Evolutionary conservation across 257 asterid species (phyloP).

Genomic region (Penstemon barbatus): DNA sequence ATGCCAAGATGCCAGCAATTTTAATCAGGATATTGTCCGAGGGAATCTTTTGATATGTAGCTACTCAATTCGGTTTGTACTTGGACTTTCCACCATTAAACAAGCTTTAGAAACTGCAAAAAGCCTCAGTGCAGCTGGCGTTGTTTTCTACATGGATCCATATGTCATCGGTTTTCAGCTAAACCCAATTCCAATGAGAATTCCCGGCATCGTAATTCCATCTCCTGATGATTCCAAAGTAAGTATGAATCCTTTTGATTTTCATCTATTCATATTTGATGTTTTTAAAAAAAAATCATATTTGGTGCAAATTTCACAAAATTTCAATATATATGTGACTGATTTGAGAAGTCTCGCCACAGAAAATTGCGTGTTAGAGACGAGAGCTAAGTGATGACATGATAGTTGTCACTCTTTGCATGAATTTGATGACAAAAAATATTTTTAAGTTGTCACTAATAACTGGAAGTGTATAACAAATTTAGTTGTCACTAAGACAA

Average conservation of each 20-base stretch:
- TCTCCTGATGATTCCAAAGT: conserved; percentile 90
- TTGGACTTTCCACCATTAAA: conserved; percentile 89
- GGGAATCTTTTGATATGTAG: conserved; percentile 91
- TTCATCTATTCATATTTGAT: conserved; percentile 16
- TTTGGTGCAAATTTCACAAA: neutral
- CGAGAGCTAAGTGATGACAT: too few relatives aligned
- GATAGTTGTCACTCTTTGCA: too few relatives aligned
- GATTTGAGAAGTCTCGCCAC: neutral
- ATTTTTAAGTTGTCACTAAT: too few relatives aligned
- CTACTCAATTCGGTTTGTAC: conserved; percentile 97
- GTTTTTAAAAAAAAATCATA: neutral
- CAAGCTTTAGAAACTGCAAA: conserved; percentile 80
- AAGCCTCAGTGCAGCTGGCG: conserved; percentile 86
- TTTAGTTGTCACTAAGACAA: too few relatives aligned
- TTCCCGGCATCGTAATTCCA: conserved; percentile 90
- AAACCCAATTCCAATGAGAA: conserved; percentile 77
- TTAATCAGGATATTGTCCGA: conserved; percentile 54
- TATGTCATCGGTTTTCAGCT: conserved; percentile 89
- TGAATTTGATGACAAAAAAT: too few relatives aligned
- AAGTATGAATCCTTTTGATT: conserved; percentile 27
- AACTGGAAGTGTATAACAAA: too few relatives aligned
- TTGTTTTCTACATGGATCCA: conserved; percentile 96
- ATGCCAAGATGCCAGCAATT: conserved; percentile 82
- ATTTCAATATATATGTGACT: neutral
- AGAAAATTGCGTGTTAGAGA: too few relatives aligned